Evolutionary conservation across 2,329 filamentous ascomycete species (phyloP).

Genomic region (Onygena corvina): DNA sequence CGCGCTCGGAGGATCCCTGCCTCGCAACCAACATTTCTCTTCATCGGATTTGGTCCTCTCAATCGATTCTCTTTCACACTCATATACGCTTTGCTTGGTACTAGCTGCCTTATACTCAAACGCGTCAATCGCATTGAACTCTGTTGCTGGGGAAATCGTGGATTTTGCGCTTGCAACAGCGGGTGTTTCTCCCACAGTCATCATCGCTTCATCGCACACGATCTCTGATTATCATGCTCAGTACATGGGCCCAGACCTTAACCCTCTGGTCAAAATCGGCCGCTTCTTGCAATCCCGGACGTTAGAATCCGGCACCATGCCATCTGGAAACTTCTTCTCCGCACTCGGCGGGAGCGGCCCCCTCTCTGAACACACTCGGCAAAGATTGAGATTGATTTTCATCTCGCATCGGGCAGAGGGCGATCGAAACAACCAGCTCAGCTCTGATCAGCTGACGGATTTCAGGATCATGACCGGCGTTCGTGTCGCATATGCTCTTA

Average conservation of each 20-base stretch:
- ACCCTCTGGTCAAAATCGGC: conserved; percentile 52
- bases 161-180: conserved; percentile 62
- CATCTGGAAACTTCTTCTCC: conserved; percentile 51
- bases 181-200: conserved; percentile 65
- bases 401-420: conserved; percentile 60
- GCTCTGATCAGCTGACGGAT: conserved; percentile 60
- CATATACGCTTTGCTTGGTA: conserved; percentile 67
- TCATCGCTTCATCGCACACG: conserved; percentile 65
- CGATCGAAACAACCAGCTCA: conserved; percentile 50
- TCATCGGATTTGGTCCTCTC: conserved; percentile 72
- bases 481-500: conserved; percentile 73
- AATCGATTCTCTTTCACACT: conserved; percentile 65
- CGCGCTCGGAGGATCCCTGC: conserved; percentile 63
- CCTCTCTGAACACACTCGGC: conserved; percentile 35
- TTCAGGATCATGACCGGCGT: conserved; percentile 69
- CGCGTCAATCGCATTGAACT: conserved; percentile 75
- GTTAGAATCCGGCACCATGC: conserved; percentile 63
- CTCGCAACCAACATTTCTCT: conserved; percentile 59
- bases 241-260: conserved; percentile 47
- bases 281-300: conserved; percentile 61
- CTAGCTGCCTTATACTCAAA: conserved; percentile 75
- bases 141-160: conserved; percentile 61
- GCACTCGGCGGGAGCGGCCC: conserved; percentile 28
- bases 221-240: conserved; percentile 56
- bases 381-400: conserved; percentile 70